Evolutionary conservation across 2,329 filamentous ascomycete species (phyloP).

Genomic region (Colletotrichum cereale): DNA sequence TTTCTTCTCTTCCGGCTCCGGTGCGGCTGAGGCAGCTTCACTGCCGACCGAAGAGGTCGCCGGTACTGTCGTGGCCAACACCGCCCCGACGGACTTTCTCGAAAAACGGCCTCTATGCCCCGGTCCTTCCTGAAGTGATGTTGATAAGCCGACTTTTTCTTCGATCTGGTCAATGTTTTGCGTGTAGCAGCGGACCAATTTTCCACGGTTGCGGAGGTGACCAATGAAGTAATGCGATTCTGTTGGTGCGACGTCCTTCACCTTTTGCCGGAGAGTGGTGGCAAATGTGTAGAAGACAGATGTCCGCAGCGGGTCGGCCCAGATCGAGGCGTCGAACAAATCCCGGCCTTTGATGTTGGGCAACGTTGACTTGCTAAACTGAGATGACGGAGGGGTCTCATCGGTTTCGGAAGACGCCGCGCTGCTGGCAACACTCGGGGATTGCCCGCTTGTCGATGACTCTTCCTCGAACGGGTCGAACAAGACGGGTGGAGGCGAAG

Average conservation of each 20-base stretch:
- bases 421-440: constrained; percentile 52
- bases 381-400: constrained; percentile 56
- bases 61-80: constrained; percentile 38
- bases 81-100: constrained; percentile 55
- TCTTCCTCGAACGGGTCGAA: constrained; percentile 63
- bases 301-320: constrained; percentile 75
- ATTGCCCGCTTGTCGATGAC: constrained; percentile 49
- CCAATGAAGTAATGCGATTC: constrained; percentile 77
- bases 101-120: constrained; percentile 73
- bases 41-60: neutral
- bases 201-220: constrained; percentile 74
- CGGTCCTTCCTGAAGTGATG: constrained; percentile 70
- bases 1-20: constrained; percentile 4
- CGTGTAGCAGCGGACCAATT: constrained; percentile 79
- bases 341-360: constrained; percentile 78
- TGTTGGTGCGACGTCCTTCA: constrained; percentile 73
- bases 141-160: constrained; percentile 75
- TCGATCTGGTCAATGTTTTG: constrained; percentile 83
- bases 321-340: constrained; percentile 78
- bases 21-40: neutral
- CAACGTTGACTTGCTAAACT: constrained; percentile 53
- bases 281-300: constrained; percentile 81
- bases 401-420: constrained; percentile 60
- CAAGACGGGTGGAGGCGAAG: constrained; percentile 65
- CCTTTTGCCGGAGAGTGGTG: constrained; percentile 74